Conservation (phyloP, 1,284 basidiomycete species). For the Stygiomarasmius scandens region DNA sequence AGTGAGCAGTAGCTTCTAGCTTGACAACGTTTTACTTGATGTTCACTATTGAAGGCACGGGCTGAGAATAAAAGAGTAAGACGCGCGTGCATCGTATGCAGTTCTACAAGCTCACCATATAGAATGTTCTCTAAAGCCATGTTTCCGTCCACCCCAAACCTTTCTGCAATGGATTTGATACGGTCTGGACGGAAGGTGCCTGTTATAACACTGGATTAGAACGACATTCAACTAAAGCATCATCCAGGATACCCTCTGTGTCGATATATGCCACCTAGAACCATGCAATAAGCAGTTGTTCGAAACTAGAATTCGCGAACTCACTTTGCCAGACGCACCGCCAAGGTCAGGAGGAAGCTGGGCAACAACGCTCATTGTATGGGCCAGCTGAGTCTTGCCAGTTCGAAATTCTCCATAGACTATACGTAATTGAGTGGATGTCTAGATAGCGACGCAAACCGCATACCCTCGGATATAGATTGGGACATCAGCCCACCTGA, state of each 20-base stretch:
- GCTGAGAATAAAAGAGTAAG: slow-evolving; percentile 42
- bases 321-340: slow-evolving; percentile 85
- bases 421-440: slow-evolving; percentile 25
- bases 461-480: slow-evolving; percentile 84
- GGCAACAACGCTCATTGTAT: slow-evolving; percentile 88
- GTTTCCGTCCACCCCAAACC: slow-evolving; percentile 86
- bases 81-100: not conserved
- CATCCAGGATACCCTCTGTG: slow-evolving; percentile 69
- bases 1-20: not conserved
- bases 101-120: slow-evolving; percentile 55
- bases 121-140: slow-evolving; percentile 88
- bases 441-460: slow-evolving; percentile 7
- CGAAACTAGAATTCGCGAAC: slow-evolving; percentile 12
- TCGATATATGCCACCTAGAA: slow-evolving; percentile 88
- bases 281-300: slow-evolving; percentile 7
- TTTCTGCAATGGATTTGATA: slow-evolving; percentile 85
- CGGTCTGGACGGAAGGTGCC: slow-evolving; percentile 94
- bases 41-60: slow-evolving; percentile 86
- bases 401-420: slow-evolving; percentile 84
- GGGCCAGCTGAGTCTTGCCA: slow-evolving; percentile 90
- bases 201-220: slow-evolving; percentile 23
- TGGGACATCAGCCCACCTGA: slow-evolving; percentile 86
- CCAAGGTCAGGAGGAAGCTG: slow-evolving; percentile 90
- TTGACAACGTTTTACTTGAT: slow-evolving; percentile 60
- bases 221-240: not conserved